A percentile compares a stretch with the other conserved stretches of the same genome.
Conservation (phyloP, 2,329 filamentous ascomycete genomes). For the Claviceps sp. region DNA sequence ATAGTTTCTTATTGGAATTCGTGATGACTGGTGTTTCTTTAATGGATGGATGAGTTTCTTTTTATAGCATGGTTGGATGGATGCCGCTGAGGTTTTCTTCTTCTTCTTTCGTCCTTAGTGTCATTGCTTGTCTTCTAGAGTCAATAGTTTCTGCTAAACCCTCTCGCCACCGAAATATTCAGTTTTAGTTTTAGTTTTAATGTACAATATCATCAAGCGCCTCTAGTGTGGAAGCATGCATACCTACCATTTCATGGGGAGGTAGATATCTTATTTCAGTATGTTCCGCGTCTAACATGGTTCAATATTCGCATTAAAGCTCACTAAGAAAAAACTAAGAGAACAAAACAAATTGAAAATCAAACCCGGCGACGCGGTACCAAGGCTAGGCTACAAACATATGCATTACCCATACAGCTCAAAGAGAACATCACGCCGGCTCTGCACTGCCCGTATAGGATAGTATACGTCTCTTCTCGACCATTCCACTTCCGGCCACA, state of each 20-base stretch:
- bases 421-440: slow-evolving; percentile 7
- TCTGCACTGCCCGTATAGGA: slow-evolving; percentile 2
- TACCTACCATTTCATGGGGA: no score
- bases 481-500: slow-evolving; percentile 4
- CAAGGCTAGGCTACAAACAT: slow-evolving; percentile 16
- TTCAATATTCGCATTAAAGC: slow-evolving; percentile 52
- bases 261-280: background rate
- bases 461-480: slow-evolving; percentile 2
- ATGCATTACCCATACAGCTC: slow-evolving; percentile 15
- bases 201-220: no score
- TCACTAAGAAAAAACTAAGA: slow-evolving; percentile 41
- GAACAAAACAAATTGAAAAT: slow-evolving; percentile 28
- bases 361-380: slow-evolving; percentile 10
- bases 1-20: no score
- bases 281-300: slow-evolving; percentile 16
- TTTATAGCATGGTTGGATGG: background rate
- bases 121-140: no score
- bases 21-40: no score
- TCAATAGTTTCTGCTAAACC: background rate
- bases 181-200: background rate
- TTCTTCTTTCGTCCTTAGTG: background rate
- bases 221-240: no score
- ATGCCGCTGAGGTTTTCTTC: background rate
- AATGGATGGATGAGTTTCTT: no score
- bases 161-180: background rate